Conservation (phyloP, 1,284 basidiomycete genomes). For the Cryptococcus sp. region DNA sequence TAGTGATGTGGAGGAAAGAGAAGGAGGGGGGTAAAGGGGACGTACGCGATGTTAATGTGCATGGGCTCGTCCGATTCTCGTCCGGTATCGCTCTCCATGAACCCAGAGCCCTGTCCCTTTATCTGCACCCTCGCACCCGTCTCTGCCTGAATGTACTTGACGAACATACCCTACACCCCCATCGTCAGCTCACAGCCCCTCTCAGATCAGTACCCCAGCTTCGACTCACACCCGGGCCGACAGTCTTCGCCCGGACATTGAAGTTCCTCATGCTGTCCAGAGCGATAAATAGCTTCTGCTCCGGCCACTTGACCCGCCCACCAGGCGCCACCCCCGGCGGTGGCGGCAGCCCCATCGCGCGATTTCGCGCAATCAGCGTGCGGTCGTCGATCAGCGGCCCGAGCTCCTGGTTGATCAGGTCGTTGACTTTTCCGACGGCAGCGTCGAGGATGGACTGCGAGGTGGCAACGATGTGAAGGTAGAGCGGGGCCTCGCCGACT, state of each 20-base stretch:
- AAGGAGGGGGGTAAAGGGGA: slow-evolving; percentile 4
- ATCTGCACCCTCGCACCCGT: slow-evolving; percentile 97
- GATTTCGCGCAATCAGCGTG: slow-evolving; percentile 49
- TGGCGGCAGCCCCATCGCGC: slow-evolving; percentile 40
- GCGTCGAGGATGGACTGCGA: slow-evolving; percentile 73
- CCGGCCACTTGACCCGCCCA: slow-evolving; percentile 81
- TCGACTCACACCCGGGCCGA: slow-evolving; percentile 75
- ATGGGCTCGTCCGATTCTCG: slow-evolving; percentile 86
- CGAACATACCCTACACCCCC: slow-evolving; percentile 76
- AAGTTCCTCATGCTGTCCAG: slow-evolving; percentile 91
- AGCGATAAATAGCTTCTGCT: slow-evolving; percentile 83
- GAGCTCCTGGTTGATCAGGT: slow-evolving; percentile 78
- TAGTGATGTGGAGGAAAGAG: not conserved
- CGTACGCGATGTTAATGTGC: slow-evolving; percentile 88
- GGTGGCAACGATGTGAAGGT: slow-evolving; percentile 86
- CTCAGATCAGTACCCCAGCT: not conserved
- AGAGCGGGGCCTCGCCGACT: slow-evolving; percentile 88
- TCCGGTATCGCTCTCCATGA: slow-evolving; percentile 90
- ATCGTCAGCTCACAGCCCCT: slow-evolving; percentile 2
- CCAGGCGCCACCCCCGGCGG: slow-evolving; percentile 26
- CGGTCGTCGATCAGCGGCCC: slow-evolving; percentile 85
- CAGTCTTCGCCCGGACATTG: slow-evolving; percentile 95
- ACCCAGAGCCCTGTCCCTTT: slow-evolving; percentile 91
- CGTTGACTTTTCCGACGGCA: slow-evolving; percentile 78
- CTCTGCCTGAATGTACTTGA: slow-evolving; percentile 97